Percentiles rank a stretch among this genome's conserved stretches.
Evolutionary conservation across 164 flowering plant genomes (phyloP).

Genomic region (Vitis cinerea): DNA sequence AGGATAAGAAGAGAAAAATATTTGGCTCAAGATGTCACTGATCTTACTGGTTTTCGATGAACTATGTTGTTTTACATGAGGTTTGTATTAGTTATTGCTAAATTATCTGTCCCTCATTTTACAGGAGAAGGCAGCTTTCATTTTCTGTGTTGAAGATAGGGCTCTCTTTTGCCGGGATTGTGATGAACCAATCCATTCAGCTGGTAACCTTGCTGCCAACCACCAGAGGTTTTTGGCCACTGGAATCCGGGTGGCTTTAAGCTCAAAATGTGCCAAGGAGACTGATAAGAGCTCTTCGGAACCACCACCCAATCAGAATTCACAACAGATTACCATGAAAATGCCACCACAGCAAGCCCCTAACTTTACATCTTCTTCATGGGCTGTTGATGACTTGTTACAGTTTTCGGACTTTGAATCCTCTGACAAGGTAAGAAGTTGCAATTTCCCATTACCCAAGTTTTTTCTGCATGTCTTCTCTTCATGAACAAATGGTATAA

Average conservation of each 20-base stretch:
- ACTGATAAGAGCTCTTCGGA: conserved; percentile 34
- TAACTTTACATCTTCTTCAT: conserved; percentile 44
- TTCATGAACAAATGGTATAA: too few species aligned
- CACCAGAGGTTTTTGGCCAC: conserved; percentile 91
- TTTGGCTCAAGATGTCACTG: background rate
- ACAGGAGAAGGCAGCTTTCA: conserved; percentile 93
- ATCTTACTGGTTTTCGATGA: background rate
- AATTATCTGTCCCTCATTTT: background rate
- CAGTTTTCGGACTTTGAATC: conserved; percentile 67
- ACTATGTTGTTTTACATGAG: background rate
- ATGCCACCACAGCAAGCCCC: conserved; percentile 34
- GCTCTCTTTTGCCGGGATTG: conserved; percentile 93
- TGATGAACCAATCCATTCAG: conserved; percentile 80
- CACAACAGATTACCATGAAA: conserved; percentile 29
- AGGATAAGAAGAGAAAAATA: too few species aligned
- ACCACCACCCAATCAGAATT: conserved; percentile 58
- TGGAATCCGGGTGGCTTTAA: conserved; percentile 79
- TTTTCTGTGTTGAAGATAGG: conserved; percentile 96
- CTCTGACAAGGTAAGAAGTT: conserved; percentile 58
- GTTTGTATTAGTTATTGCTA: background rate
- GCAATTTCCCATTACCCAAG: too few species aligned
- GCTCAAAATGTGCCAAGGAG: conserved; percentile 45
- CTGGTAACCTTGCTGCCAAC: conserved; percentile 64
- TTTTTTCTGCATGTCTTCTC: too few species aligned
- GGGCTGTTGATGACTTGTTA: conserved; percentile 84